phyloP scores from a whole-genome alignment of 2,329 filamentous ascomycete genomes.

The Paecilomyces fulvus region DNA sequence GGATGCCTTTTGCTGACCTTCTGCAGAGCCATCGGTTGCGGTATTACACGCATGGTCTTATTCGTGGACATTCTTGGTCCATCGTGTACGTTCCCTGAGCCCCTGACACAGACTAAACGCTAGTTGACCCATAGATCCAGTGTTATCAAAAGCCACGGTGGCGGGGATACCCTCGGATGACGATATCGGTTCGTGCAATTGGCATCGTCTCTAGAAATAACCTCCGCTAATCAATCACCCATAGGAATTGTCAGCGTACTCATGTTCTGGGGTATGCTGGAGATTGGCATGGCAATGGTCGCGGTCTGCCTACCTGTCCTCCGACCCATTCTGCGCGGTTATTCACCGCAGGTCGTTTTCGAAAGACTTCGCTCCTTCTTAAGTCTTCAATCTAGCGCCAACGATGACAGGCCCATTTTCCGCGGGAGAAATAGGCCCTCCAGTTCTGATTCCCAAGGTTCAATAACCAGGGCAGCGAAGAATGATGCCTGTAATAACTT shows the following conservation, averaged over 20 bases:
- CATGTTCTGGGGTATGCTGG: constrained; percentile 5
- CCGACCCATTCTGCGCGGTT: neutral
- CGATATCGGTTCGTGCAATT: neutral
- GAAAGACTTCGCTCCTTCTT: neutral
- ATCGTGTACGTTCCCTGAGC: constrained; percentile 2
- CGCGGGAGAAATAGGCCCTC: neutral
- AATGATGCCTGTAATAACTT: neutral
- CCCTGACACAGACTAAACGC: neutral
- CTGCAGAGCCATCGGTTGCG: neutral
- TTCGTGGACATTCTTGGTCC: constrained; percentile 4
- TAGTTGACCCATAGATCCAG: neutral
- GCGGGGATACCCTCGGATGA: constrained; percentile 4
- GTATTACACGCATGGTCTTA: constrained; percentile 5
- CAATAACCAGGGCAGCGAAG: neutral
- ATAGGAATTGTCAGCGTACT: constrained; percentile 4
- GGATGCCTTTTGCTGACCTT: neutral
- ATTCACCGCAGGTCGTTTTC: neutral
- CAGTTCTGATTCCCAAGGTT: neutral
- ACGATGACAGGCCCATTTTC: neutral
- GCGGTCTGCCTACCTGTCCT: constrained; percentile 8
- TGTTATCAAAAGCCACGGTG: constrained; percentile 1
- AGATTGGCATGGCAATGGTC: neutral
- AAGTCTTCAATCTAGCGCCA: neutral
- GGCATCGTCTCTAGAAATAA: neutral
- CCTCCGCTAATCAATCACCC: neutral